Evolutionary conservation across 2,329 filamentous ascomycete genomes (phyloP), one percentile per base, ranked within the genome.

Genomic region (Pseudocercospora macadamiae): DNA sequence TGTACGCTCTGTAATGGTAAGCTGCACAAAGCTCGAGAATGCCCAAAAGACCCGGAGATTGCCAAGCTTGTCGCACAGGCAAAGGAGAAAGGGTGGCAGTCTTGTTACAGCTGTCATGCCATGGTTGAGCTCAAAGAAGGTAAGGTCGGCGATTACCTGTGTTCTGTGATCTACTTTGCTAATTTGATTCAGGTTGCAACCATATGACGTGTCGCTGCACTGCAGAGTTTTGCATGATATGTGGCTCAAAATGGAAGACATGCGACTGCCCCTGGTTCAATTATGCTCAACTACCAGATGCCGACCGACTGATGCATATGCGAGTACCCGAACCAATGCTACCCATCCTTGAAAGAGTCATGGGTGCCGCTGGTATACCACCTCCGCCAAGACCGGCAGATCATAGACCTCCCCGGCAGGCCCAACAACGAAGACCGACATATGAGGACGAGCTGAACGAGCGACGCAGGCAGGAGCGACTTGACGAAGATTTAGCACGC

Each of bases 171-270:
- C n/a, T n/a, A n/a, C n/a, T n/a, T n/a, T n/a, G n/a, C n/a, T n/a
- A n/a, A n/a, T n/a, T n/a, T n/a, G n/a, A n/a, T n/a, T n/a, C 28
- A 32, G 28, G 28, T n/a, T 92, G 89, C 74, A 93, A 93, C 75
- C 91, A 93, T 72, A 93, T 96, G 85, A 91, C 86, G 25, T 96
- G 91, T 72, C 89, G 86, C 44, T 96, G 92, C 70, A 88, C 85
- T 54, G 90, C 90, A 25, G 84, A 96, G 67, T 96, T 96, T 70
- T 96, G 92, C 76, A 92, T 95, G 84, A 82, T 90, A 23, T 96
- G 92, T 71, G 91, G 89, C 19, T 72, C 79, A 28, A 89, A 89
- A 67, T 96, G 91, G 91, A 93, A 91, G 76, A 86, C 82, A 1
- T 96, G 91, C 70, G 86, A 89, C 54, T 96, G 91, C 65, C 88